Conservation (phyloP, 108 stramenopile genomes). For the Nitzschia sp. region DNA sequence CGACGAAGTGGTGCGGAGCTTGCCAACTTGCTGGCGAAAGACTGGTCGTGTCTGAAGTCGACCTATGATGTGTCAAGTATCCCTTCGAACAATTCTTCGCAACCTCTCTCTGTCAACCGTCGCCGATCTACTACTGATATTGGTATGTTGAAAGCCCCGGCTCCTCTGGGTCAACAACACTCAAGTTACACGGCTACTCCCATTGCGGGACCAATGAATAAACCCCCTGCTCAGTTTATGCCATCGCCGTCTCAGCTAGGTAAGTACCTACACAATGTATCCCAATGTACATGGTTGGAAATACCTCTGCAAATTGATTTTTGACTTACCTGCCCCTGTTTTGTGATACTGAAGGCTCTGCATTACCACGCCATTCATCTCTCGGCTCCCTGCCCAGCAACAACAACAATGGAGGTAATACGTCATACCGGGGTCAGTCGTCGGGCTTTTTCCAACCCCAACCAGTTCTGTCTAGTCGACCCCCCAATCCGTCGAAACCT, state of each 20-base stretch:
- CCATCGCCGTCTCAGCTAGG: not conserved
- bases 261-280: too few species aligned
- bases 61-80: not conserved
- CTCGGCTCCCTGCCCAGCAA: too few species aligned
- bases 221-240: conserved; percentile 5
- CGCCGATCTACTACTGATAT: conserved; percentile 1
- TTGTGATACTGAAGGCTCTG: too few species aligned
- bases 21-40: conserved; percentile 47
- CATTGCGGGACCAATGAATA: not conserved
- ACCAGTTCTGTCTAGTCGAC: not conserved
- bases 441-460: not conserved
- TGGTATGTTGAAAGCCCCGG: not conserved
- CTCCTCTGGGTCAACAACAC: conserved; percentile 1
- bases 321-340: too few species aligned
- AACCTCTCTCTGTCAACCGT: not conserved
- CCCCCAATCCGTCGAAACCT: not conserved
- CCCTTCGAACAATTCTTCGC: not conserved
- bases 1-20: conserved; percentile 41
- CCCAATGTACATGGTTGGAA: not conserved
- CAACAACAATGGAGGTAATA: too few species aligned
- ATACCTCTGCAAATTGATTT: not conserved
- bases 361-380: too few species aligned
- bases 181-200: not conserved
- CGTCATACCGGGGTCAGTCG: too few species aligned
- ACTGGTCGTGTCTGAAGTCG: conserved; percentile 48